phyloP scores from a whole-genome alignment of 2,329 filamentous ascomycete species.

The Scortechinia acanthostroma region DNA sequence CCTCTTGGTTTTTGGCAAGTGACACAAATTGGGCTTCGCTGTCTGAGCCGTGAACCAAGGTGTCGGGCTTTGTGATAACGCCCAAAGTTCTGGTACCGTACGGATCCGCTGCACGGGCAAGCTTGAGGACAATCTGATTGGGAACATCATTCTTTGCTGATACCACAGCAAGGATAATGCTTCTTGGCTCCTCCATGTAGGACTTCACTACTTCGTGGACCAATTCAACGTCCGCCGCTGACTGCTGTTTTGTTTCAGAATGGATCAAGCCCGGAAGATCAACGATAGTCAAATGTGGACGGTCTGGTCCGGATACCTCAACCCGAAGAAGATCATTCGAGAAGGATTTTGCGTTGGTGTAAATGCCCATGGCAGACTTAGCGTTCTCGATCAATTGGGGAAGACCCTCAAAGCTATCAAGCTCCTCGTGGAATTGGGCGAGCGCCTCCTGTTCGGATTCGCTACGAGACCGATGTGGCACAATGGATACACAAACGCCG shows the following conservation, averaged over 20 bases:
- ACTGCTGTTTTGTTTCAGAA: slow-evolving; percentile 35
- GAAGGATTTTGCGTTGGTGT: slow-evolving; percentile 24
- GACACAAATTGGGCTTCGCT: slow-evolving; percentile 15
- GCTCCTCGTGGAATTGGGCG: slow-evolving; percentile 12
- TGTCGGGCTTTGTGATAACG: slow-evolving; percentile 38
- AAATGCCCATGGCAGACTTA: slow-evolving; percentile 38
- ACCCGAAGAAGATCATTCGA: slow-evolving; percentile 36
- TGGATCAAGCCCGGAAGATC: slow-evolving; percentile 50
- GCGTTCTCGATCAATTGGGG: slow-evolving; percentile 26
- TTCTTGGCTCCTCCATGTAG: slow-evolving; percentile 48
- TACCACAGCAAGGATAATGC: slow-evolving; percentile 52
- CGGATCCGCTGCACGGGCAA: slow-evolving; percentile 14
- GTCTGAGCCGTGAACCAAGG: slow-evolving; percentile 10
- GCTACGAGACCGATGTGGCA: slow-evolving; percentile 17
- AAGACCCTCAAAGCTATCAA: slow-evolving; percentile 19
- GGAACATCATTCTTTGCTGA: slow-evolving; percentile 47
- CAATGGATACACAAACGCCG: slow-evolving; percentile 25
- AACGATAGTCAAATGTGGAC: slow-evolving; percentile 46
- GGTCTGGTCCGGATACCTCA: slow-evolving; percentile 35
- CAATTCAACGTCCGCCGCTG: slow-evolving; percentile 28
- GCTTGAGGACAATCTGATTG: slow-evolving; percentile 44
- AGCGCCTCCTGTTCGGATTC: slow-evolving; percentile 8
- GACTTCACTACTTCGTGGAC: slow-evolving; percentile 36
- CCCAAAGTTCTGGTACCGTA: slow-evolving; percentile 32
- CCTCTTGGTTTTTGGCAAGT: slow-evolving; percentile 19